Conservation (phyloP, 768 basidiomycete species). For the Lactarius evosmus region DNA sequence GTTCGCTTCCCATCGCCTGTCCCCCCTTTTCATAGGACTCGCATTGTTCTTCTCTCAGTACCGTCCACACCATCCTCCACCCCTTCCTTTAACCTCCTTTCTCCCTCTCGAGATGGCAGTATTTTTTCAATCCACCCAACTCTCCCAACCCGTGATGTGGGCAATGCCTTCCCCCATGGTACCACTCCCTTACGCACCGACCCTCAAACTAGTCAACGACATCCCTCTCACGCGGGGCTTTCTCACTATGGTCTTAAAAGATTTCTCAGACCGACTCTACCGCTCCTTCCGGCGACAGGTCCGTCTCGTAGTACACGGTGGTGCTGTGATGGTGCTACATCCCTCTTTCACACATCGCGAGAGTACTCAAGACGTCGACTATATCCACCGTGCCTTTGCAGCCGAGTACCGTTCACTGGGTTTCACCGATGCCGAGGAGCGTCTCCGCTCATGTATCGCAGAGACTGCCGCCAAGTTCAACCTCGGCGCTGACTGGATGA, state of each 20-base stretch:
- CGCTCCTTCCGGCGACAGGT: conserved; percentile 49
- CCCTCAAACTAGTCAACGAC: conserved; percentile 17
- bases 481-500: conserved; percentile 74
- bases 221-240: conserved; percentile 9
- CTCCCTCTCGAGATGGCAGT: not conserved
- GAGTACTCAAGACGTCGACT: conserved; percentile 66
- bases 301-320: conserved; percentile 66
- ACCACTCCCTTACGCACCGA: not conserved
- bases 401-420: conserved; percentile 51
- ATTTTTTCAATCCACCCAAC: not conserved
- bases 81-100: too few species aligned
- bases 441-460: conserved; percentile 55
- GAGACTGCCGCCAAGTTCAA: conserved; percentile 49
- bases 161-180: not conserved
- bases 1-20: not conserved
- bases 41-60: not conserved
- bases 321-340: conserved; percentile 72
- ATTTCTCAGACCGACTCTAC: conserved; percentile 50
- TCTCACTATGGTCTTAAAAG: conserved; percentile 13
- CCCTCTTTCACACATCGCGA: conserved; percentile 42
- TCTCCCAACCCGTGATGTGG: not conserved
- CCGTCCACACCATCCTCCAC: too few species aligned
- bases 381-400: conserved; percentile 58
- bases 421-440: conserved; percentile 48
- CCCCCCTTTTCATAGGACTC: not conserved